phyloP scores from a whole-genome alignment of 163 green algal genomes.

The Chlamydomonas reinhardtii region DNA sequence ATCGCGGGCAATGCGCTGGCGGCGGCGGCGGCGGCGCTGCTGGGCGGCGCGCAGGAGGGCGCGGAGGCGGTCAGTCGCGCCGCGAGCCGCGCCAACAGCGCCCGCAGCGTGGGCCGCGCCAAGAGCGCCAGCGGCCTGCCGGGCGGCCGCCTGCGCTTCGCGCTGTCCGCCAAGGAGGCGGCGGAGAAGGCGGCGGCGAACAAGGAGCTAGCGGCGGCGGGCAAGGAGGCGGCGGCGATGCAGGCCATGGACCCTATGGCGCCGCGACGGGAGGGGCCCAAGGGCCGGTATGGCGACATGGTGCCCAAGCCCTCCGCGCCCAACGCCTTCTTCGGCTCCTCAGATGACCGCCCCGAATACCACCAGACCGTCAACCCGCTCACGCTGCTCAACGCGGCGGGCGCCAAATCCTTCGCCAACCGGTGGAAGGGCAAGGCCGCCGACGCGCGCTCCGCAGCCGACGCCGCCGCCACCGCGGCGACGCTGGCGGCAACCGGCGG shows the following conservation, averaged over 20 bases:
- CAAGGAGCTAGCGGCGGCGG: too few relatives aligned
- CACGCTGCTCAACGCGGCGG: not conserved
- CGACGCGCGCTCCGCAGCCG: not conserved
- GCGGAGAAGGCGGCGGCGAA: not conserved
- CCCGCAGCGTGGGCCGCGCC: not conserved
- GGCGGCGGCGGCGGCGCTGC: conserved; percentile 3
- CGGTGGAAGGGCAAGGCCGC: not conserved
- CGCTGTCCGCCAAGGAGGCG: not conserved
- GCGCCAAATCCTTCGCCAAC: not conserved
- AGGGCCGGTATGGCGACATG: conserved; percentile 17
- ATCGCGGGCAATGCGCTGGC: not conserved
- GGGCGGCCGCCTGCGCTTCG: conserved; percentile 21
- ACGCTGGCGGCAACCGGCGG: conserved; percentile 15
- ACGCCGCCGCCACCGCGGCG: not conserved
- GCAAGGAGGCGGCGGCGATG: too few relatives aligned
- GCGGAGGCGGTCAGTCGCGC: not conserved
- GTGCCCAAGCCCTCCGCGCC: conserved; percentile 37
- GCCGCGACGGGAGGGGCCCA: not conserved
- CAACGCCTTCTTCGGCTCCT: conserved; percentile 43
- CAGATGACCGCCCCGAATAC: conserved; percentile 33
- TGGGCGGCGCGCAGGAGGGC: not conserved
- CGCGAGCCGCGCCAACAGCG: not conserved
- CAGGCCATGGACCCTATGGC: too few relatives aligned
- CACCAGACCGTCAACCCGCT: not conserved
- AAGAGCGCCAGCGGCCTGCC: not conserved